Conservation (phyloP, 805 yeast genomes). For the Zygosaccharomyces lentus region DNA sequence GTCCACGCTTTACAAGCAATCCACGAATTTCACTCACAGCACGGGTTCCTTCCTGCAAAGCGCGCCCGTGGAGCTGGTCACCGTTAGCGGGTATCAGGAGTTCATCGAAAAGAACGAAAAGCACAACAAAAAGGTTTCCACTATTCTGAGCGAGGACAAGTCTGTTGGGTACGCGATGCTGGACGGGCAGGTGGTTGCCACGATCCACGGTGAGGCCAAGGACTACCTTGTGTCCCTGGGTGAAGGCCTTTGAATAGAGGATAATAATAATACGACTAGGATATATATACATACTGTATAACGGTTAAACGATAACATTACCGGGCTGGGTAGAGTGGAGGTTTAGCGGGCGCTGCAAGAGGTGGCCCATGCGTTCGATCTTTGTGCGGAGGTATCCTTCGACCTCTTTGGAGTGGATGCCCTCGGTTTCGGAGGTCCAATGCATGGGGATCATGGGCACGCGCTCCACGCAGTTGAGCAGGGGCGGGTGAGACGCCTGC, state of each 20-base stretch:
- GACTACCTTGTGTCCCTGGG: slow-evolving; percentile 28
- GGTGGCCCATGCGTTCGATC: slow-evolving; percentile 96
- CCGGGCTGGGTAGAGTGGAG: slow-evolving; percentile 27
- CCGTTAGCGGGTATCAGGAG: slow-evolving; percentile 39
- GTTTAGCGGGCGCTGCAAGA: slow-evolving; percentile 49
- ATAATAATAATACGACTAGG: neutral
- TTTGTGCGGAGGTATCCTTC: slow-evolving; percentile 92
- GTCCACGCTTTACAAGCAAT: slow-evolving; percentile 24
- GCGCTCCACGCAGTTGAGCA: slow-evolving; percentile 75
- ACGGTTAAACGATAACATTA: neutral
- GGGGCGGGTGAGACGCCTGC: slow-evolving; percentile 85
- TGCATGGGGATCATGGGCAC: slow-evolving; percentile 97
- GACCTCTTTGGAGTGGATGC: slow-evolving; percentile 79
- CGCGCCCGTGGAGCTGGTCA: slow-evolving; percentile 40
- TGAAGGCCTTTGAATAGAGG: slow-evolving; percentile 6
- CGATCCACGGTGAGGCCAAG: slow-evolving; percentile 38
- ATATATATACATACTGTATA: neutral
- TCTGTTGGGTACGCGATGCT: slow-evolving; percentile 36
- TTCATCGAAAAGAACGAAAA: slow-evolving; percentile 36
- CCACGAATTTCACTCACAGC: slow-evolving; percentile 26
- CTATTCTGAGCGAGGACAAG: slow-evolving; percentile 37
- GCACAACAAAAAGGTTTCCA: slow-evolving; percentile 31
- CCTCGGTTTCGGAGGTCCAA: slow-evolving; percentile 60
- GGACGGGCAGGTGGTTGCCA: slow-evolving; percentile 37
- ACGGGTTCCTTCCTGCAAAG: slow-evolving; percentile 31